A percentile compares a stretch with the other conserved stretches of the same genome.
Evolutionary conservation across 1,139 yeast species (phyloP).

Genomic region (Yamadazyma kanchanaburiensis): DNA sequence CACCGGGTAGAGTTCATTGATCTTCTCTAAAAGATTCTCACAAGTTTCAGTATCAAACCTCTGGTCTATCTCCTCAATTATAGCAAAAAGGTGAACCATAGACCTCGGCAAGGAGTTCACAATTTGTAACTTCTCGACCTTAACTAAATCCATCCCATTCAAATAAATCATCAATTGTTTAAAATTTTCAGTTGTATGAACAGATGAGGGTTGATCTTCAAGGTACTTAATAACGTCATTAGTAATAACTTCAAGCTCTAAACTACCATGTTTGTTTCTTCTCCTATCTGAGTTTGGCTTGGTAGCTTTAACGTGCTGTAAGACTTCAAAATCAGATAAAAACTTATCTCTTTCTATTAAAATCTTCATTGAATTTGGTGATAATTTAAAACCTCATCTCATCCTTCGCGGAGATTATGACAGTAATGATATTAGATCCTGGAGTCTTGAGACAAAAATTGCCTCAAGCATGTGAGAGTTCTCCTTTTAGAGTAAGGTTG

Average conservation of each 20-base stretch:
- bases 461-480: constrained; percentile 21
- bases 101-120: constrained; percentile 77
- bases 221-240: constrained; percentile 57
- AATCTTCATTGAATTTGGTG: too few relatives aligned
- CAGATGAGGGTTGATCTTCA: constrained; percentile 40
- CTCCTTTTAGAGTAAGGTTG: constrained; percentile 22
- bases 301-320: constrained; percentile 52
- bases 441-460: constrained; percentile 15
- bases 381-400: too few relatives aligned
- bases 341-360: constrained; percentile 55
- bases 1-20: constrained; percentile 48
- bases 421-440: constrained; percentile 28
- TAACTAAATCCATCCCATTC: constrained; percentile 60
- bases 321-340: constrained; percentile 71
- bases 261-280: constrained; percentile 31
- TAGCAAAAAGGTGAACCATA: constrained; percentile 70
- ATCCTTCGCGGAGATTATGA: constrained; percentile 19
- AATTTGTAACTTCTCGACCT: constrained; percentile 82
- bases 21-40: constrained; percentile 49
- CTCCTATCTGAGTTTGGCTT: constrained; percentile 43
- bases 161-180: constrained; percentile 49
- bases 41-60: constrained; percentile 67
- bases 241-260: constrained; percentile 63
- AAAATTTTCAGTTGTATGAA: constrained; percentile 48
- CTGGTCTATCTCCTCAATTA: constrained; percentile 90